phyloP scores from a whole-genome alignment of 2,329 filamentous ascomycete genomes.

The Colletotrichum abscissum region DNA sequence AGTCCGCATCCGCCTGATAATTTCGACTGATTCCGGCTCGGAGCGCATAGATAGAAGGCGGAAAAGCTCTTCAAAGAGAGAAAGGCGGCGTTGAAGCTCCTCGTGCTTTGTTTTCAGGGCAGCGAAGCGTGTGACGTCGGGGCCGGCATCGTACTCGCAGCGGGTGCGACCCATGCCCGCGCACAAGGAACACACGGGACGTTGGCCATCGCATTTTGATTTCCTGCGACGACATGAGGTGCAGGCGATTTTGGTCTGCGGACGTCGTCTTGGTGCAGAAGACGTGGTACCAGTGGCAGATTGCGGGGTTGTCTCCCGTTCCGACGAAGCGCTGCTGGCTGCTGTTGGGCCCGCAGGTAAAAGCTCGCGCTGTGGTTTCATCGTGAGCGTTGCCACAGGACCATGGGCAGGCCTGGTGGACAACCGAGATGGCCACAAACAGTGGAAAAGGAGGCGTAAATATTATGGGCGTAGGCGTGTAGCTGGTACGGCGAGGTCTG shows the following conservation, averaged over 20 bases:
- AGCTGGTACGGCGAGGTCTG: constrained; percentile 21
- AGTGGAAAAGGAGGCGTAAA: neutral
- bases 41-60: constrained; percentile 26
- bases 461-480: constrained; percentile 15
- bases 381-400: constrained; percentile 16
- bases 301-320: constrained; percentile 28
- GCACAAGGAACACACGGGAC: constrained; percentile 35
- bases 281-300: constrained; percentile 17
- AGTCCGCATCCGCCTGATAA: constrained; percentile 33
- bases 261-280: constrained; percentile 23
- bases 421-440: constrained; percentile 6
- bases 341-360: constrained; percentile 30
- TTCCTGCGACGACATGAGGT: constrained; percentile 34
- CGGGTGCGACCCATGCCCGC: constrained; percentile 31
- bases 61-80: constrained; percentile 34
- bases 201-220: constrained; percentile 35
- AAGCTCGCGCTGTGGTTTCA: constrained; percentile 36
- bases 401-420: constrained; percentile 16
- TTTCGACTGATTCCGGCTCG: constrained; percentile 35
- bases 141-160: constrained; percentile 37
- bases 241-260: constrained; percentile 36
- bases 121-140: constrained; percentile 34
- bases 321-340: constrained; percentile 25
- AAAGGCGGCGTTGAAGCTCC: constrained; percentile 29
- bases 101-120: constrained; percentile 34